These are phyloP conservation scores for Nitzschia sp. DNA, from an alignment of 108 stramenopile species.

Conservation along the genomic window DNA sequence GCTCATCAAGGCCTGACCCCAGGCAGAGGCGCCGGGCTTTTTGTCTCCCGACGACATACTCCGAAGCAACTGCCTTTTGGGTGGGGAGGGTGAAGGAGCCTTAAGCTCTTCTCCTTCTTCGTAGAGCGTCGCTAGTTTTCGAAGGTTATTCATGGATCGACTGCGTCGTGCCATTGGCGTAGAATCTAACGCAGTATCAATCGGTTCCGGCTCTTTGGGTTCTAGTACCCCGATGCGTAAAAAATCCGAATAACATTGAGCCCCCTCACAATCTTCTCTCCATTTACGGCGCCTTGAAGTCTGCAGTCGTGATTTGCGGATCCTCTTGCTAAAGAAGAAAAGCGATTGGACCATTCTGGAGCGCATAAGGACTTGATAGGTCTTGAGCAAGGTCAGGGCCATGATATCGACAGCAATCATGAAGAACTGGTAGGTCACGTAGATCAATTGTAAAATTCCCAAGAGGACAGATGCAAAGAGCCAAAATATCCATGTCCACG, in stretches of 20 bases:
- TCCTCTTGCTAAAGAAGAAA: constrained; percentile 37
- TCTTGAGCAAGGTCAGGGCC: constrained; percentile 64
- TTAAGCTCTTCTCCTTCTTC: neutral
- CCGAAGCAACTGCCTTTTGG: neutral
- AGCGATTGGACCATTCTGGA: constrained; percentile 30
- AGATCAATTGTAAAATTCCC: constrained; percentile 71
- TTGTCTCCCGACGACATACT: constrained; percentile 4
- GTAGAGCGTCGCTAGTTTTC: constrained; percentile 8
- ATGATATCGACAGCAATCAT: constrained; percentile 78
- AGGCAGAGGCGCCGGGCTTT: too few relatives aligned
- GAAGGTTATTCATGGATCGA: constrained; percentile 10
- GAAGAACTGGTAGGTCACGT: constrained; percentile 80
- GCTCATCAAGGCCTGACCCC: constrained; percentile 10
- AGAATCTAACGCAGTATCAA: constrained; percentile 7
- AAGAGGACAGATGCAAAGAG: constrained; percentile 60
- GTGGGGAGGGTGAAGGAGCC: neutral
- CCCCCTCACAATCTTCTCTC: constrained; percentile 61
- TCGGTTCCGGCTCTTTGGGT: constrained; percentile 15
- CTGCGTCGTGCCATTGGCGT: neutral
- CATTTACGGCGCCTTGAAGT: constrained; percentile 67
- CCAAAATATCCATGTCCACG: constrained; percentile 88
- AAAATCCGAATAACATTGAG: constrained; percentile 61
- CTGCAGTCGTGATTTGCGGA: constrained; percentile 22
- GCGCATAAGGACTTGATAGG: constrained; percentile 56
- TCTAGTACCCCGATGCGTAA: constrained; percentile 55